Evolutionary conservation across 108 stramenopile genomes (phyloP).

Genomic region (Cyclotella atomus): DNA sequence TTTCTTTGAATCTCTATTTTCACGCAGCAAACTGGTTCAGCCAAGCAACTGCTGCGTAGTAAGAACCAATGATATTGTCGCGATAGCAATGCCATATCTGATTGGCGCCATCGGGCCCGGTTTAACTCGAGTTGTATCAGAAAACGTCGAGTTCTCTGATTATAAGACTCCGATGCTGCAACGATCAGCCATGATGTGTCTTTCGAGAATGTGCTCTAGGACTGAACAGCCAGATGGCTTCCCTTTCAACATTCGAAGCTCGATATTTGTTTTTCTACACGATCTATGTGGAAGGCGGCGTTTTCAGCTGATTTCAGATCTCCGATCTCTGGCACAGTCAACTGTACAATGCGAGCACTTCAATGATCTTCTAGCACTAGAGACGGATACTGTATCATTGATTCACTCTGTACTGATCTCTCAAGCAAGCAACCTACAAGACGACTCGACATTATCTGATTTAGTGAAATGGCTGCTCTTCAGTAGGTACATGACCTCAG

Average conservation of each 20-base stretch:
- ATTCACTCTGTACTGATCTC: constrained; percentile 24
- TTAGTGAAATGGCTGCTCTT: constrained; percentile 65
- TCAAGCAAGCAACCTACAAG: constrained; percentile 35
- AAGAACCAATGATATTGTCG: constrained; percentile 56
- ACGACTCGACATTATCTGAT: constrained; percentile 29
- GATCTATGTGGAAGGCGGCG: constrained; percentile 31
- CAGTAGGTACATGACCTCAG: constrained; percentile 53
- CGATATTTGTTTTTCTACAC: constrained; percentile 36
- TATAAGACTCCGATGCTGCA: constrained; percentile 24
- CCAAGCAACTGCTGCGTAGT: constrained; percentile 43
- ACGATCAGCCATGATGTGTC: constrained; percentile 37
- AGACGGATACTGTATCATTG: constrained; percentile 25
- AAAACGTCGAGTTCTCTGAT: constrained; percentile 34
- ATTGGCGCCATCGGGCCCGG: constrained; percentile 23
- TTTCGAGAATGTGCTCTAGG: constrained; percentile 23
- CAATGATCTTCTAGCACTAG: constrained; percentile 37
- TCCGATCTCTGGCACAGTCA: constrained; percentile 37
- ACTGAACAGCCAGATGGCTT: constrained; percentile 2
- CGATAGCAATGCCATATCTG: constrained; percentile 64
- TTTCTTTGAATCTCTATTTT: constrained; percentile 76
- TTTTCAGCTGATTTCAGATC: constrained; percentile 45
- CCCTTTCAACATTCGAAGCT: constrained; percentile 24
- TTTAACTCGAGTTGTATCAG: constrained; percentile 24
- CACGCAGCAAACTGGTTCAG: constrained; percentile 37
- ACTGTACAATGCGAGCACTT: constrained; percentile 26